phyloP scores from a whole-genome alignment of 1,284 basidiomycete genomes.

The Sporisorium scitamineum region DNA sequence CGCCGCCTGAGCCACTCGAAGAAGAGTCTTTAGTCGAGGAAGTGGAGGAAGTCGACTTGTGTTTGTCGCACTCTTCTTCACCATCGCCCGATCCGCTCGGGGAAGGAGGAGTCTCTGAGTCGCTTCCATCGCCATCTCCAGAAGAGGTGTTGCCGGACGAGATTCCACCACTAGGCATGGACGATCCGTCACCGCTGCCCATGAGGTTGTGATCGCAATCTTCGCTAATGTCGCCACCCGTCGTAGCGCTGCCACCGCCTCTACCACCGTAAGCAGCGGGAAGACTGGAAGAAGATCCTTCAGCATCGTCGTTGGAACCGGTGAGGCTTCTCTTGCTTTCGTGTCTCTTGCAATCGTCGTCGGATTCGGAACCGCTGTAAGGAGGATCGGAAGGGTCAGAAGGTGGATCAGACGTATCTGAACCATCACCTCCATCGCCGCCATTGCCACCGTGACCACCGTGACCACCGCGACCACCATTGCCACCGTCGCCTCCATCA shows the following conservation, averaged over 20 bases:
- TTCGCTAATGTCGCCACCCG: neutral
- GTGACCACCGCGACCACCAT: neutral
- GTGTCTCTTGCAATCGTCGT: neutral
- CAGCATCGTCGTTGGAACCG: neutral
- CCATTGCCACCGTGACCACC: constrained; percentile 1
- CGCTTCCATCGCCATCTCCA: neutral
- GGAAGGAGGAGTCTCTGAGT: neutral
- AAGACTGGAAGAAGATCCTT: neutral
- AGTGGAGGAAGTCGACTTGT: constrained; percentile 1
- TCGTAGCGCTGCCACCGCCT: neutral
- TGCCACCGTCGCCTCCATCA: neutral
- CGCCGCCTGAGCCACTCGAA: neutral
- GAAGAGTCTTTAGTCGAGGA: neutral
- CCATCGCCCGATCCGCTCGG: neutral
- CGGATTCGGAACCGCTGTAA: neutral
- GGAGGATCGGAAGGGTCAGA: neutral
- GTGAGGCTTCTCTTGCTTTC: neutral
- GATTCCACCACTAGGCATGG: neutral
- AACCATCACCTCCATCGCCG: neutral
- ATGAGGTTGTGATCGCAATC: constrained; percentile 1
- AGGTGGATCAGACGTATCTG: neutral
- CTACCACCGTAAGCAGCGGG: neutral
- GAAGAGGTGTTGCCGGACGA: constrained; percentile 6
- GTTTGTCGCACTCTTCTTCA: constrained; percentile 7
- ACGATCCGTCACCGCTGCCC: neutral